Evolutionary conservation across 1,284 basidiomycete species (phyloP), one percentile per base, ranked within the genome.

Genomic region (Trichosporon asahii): DNA sequence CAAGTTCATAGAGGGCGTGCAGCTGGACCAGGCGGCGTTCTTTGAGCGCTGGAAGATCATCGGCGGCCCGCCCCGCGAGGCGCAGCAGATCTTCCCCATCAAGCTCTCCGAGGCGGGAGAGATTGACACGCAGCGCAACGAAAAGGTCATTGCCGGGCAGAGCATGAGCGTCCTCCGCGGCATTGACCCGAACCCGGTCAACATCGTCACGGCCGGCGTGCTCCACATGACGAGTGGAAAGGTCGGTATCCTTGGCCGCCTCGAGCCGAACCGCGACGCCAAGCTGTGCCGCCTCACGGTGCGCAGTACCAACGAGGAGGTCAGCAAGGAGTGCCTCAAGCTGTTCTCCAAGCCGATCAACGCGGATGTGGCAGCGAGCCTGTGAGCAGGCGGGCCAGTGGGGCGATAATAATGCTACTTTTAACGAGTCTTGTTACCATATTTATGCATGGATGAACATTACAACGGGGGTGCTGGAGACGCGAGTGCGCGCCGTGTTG

Each of bases 41-140:
- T 99, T 99, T 83, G 95, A 98, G 83, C 87, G 97, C 67, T 99
- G 97, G 97, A 94, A 94, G 83, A 86, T 98, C 77, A 98, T 99
- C 70, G 96, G 96, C 21, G 83, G 83, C 1, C 87, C 95, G 31
- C 94, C 95, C 27, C 88, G 95, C 68, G 97, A 99, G 85, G 89
- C 91, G 21, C 97, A 99, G 82, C 85, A 85, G 71, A 88, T 99
- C 72, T 97, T 98, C 84, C 88, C 91, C 0, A 90, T 98, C 75
- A 84, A 85, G 57, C 85, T 97, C 31, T 88, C 88, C 46, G 85
- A 85, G 8, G 81, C 85, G 2, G 92, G 91, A 4, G 88, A 91
- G 65, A 84, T 98, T 64, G 93, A 98, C 79, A 80, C 90, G 15
- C 85, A 84, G 11, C 90, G 88, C 79, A 88, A 97, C 77, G 86